Percentiles rank a stretch among this genome's conserved stretches.
These are phyloP conservation scores for Penicillium sp. DNA, from an alignment of 2,329 filamentous ascomycete species.

Conservation along the genomic window DNA sequence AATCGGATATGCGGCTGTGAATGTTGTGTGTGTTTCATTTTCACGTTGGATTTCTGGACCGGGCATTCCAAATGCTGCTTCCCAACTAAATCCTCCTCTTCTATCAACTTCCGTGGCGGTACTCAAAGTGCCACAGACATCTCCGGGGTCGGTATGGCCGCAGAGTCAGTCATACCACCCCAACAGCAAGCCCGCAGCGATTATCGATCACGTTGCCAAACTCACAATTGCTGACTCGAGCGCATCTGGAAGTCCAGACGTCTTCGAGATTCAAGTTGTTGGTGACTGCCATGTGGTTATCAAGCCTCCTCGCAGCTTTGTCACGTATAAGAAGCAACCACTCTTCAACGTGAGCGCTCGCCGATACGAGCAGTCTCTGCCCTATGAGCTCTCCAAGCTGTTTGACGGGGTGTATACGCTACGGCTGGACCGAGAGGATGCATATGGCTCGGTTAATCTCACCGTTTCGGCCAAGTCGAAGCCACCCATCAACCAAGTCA, in stretches of 20 bases:
- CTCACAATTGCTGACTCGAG: conserved; percentile 32
- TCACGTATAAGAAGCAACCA: conserved; percentile 51
- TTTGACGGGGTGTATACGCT: conserved; percentile 62
- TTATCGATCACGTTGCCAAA: conserved; percentile 35
- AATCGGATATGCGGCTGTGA: conserved; percentile 41
- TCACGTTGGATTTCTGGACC: conserved; percentile 36
- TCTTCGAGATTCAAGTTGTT: conserved; percentile 61
- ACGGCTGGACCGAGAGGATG: conserved; percentile 56
- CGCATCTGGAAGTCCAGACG: conserved; percentile 40
- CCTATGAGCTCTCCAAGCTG: conserved; percentile 56
- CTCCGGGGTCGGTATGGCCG: conserved; percentile 37
- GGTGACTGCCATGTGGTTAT: conserved; percentile 61
- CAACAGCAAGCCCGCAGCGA: conserved; percentile 23
- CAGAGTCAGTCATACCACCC: conserved; percentile 27
- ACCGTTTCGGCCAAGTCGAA: conserved; percentile 51
- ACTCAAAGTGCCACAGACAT: conserved; percentile 29
- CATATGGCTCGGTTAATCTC: conserved; percentile 57
- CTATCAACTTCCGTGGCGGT: conserved; percentile 32
- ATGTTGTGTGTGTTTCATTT: conserved; percentile 32
- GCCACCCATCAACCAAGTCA: conserved; percentile 43
- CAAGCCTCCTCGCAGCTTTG: conserved; percentile 54
- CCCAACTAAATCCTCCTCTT: conserved; percentile 23
- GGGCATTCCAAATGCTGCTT: conserved; percentile 30
- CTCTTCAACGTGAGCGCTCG: conserved; percentile 58
- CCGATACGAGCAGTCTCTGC: conserved; percentile 48